Base-by-base conservation (phyloP, 2,329 filamentous ascomycete species). In the Hymenotorrendiella dingleyae region DNA sequence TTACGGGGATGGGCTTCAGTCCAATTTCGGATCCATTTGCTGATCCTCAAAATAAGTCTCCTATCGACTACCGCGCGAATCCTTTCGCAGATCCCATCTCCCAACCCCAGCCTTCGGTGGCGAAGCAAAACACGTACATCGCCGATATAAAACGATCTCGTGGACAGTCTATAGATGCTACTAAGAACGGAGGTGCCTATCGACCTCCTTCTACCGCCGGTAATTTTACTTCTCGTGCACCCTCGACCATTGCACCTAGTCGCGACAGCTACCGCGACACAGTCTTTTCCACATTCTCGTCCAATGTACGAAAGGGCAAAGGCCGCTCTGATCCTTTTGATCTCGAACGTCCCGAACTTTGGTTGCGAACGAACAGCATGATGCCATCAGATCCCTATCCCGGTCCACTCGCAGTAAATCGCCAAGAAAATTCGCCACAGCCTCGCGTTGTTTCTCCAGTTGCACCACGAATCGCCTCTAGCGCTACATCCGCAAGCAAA, bases 271-370 rank as follows among this genome's bases (percentile, higher is more conserved):
- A 60, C 49, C 54, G 55, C 51, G 64, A 63, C 37, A 67, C 68
- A 12, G 48, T 67, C 40, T 69, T 70, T 52, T 66, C 66, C 1
- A 51, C 55, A 26, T 52, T 54, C 38, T 56, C 56, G 1, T 66
- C 71, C 33, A 67, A 66, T 33, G 68, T 64, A 5, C 62, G 66
- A 12, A 69, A 72, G 42, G 73, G 72, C 54, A 78, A 76, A 54
- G 77, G 79, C 57, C 74, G 77, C 33, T 80, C 77, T 2, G 78
- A 82, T 50, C 78, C 77, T 2, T 82, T 82, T 54, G 79, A 83
- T 51, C 66, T 82, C n/a, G 78, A 82, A 56, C 61, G 67, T 32
- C 67, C 73, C 24, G 67, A 75, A 53, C 61, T 73, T 6, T 63
- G 69, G 55, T 47, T 41, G 19, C 45, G 32, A 33, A 47, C 42